These are phyloP conservation scores for Fusarium sp. DNA, from an alignment of 2,329 filamentous ascomycete genomes.

Conservation along the genomic window DNA sequence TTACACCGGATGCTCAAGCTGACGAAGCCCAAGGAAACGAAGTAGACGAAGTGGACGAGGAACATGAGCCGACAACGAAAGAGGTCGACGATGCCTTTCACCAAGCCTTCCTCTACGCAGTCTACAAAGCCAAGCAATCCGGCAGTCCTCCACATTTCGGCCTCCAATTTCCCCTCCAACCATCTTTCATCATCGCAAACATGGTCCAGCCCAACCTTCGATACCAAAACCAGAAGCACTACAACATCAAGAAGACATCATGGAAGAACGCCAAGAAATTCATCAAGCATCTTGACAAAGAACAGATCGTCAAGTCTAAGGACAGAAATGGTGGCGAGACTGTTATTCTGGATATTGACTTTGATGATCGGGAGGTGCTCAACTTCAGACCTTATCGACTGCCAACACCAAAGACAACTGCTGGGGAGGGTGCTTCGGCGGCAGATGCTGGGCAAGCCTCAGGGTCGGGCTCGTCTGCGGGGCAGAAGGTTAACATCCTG, in stretches of 20 bases:
- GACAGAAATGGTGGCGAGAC: slow-evolving; percentile 42
- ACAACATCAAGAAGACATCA: slow-evolving; percentile 43
- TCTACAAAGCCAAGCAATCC: slow-evolving; percentile 34
- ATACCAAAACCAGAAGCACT: slow-evolving; percentile 33
- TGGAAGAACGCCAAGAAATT: slow-evolving; percentile 45
- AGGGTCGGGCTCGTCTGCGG: slow-evolving; percentile 3
- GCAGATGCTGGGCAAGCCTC: neutral
- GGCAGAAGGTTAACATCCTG: slow-evolving; percentile 33
- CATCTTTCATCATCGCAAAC: slow-evolving; percentile 41
- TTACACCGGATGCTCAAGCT: neutral
- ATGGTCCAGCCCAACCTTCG: slow-evolving; percentile 43
- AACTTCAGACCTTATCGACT: slow-evolving; percentile 38
- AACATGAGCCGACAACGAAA: slow-evolving; percentile 37
- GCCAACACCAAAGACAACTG: slow-evolving; percentile 17
- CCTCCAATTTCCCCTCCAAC: slow-evolving; percentile 38
- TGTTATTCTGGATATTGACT: slow-evolving; percentile 41
- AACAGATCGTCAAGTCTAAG: slow-evolving; percentile 25
- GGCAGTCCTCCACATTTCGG: slow-evolving; percentile 31
- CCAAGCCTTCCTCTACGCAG: slow-evolving; percentile 40
- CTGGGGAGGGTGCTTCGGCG: neutral
- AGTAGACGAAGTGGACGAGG: slow-evolving; percentile 9
- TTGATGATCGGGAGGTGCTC: slow-evolving; percentile 29
- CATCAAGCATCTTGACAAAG: slow-evolving; percentile 41
- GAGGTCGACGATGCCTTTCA: slow-evolving; percentile 37
- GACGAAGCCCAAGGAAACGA: neutral